phyloP scores from a whole-genome alignment of 345 rosid species.

The Geranium rotundifolium region DNA sequence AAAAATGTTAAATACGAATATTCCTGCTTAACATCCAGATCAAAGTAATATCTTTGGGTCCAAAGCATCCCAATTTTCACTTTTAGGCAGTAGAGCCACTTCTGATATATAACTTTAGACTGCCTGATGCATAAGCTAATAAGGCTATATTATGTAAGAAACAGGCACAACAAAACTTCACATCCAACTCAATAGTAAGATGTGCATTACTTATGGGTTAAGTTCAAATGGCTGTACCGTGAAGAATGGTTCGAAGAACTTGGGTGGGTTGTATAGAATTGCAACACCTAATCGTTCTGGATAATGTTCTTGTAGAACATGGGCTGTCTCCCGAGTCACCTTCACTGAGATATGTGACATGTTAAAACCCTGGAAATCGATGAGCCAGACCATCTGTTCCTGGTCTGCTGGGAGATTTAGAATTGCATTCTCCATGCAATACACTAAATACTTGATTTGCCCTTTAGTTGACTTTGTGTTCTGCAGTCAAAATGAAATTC shows the following conservation, averaged over 20 bases:
- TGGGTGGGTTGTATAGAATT: conserved; percentile 75
- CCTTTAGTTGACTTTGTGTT: conserved; percentile 83
- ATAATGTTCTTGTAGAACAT: conserved; percentile 74
- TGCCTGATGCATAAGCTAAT: too few relatives aligned
- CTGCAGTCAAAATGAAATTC: conserved; percentile 33
- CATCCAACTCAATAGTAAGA: too few relatives aligned
- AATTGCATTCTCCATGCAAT: conserved; percentile 96
- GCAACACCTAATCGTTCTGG: conserved; percentile 83
- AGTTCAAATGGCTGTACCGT: conserved; percentile 30
- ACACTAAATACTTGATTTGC: conserved; percentile 74
- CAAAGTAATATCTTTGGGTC: too few relatives aligned
- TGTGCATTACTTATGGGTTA: too few relatives aligned
- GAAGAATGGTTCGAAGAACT: conserved; percentile 92
- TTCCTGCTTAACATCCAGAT: too few relatives aligned
- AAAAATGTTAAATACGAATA: too few relatives aligned
- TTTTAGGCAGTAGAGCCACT: too few relatives aligned
- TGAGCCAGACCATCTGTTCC: conserved; percentile 92
- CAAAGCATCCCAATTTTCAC: too few relatives aligned
- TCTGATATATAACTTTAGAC: too few relatives aligned
- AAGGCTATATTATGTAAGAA: too few relatives aligned
- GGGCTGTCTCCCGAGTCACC: conserved; percentile 81
- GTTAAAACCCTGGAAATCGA: conserved; percentile 69
- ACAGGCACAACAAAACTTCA: too few relatives aligned
- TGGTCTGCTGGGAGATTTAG: conserved; percentile 56
- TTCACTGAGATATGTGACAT: conserved; percentile 60